Evolutionary conservation across 495 filamentous ascomycete species (phyloP), one percentile per base, ranked within the genome.

Genomic region (Parathielavia hyrcaniae): DNA sequence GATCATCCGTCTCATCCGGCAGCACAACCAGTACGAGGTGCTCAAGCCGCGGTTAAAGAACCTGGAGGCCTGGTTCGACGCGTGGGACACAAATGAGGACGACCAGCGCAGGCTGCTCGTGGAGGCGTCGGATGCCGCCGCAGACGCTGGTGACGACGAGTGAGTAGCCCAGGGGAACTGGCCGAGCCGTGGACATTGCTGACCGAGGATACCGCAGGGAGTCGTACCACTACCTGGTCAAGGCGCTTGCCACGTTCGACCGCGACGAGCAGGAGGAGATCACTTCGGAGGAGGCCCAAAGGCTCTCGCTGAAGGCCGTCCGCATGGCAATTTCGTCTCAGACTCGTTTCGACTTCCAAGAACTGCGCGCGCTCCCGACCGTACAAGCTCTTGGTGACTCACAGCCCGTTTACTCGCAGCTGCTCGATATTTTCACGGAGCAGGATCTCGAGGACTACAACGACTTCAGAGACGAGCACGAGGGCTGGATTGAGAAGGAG

Each of bases 401-500:
- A 58, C 87, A 97, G 60, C 83, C 87, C 44, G 77, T 86, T 36
- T 87, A 89, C 69, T 90, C 85, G 63, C 89, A 97, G 71, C 83
- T 99, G 13, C 84, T 97, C 55, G 92, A 96, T 62, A 88, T 97
- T 70, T 97, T 99, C 76, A 87, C 87, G 60, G 86, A 91, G 58
- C 90, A 97, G 67, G 83, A 87, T 49, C 80, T 96, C 47, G 95
- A 97, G 64, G 90, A 96, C 68, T 96, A 95, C 77, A 87, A 89
- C 67, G 91, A 93, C 70, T 97, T 97, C 77, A 82, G 86, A 59
- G 86, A 90, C 51, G 85, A 86, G 67, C 83, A 95, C 70, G 82
- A 87, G 59, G 86, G 86, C 49, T 95, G 86, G 70, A 73, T 96
- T 58, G 86, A 91, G 73, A 83, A 84, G 65, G 75, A 85, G 56